Base-by-base conservation (phyloP, 441 rosid genomes). In the Adansonia rubrostipa region DNA sequence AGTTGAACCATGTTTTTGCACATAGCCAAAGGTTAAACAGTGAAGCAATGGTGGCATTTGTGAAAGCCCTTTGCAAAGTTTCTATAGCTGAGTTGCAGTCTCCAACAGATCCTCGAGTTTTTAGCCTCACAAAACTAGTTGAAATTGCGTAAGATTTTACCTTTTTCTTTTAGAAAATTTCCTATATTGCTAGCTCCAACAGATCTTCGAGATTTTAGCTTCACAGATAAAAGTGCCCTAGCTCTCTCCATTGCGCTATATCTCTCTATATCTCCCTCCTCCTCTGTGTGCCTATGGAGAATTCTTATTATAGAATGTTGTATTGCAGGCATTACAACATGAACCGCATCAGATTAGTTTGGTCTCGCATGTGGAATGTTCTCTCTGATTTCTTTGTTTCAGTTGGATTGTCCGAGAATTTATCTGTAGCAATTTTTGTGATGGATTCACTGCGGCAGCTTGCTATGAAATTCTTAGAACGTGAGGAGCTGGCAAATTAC, bases 391-490 rank as follows among this genome's bases (percentile, higher is more conserved):
- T 96, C 85, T 96, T 94, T 86, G 99, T 96, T 72, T 89, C 97
- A 56, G 99, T 96, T 84, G 99, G 99, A 77, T 84, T 96, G 88
- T 94, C 98, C 10, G 98, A 94, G 87, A 96, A 94, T 84, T 97
- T 96, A 56, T 96, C 99, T n/a, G 99, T 96, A 47, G 98, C 99
- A 66, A 96, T 96, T 75, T 96, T 96, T 86, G 99, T 96, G 80
- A 94, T 96, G 99, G 99, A 96, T 87, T 96, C 98, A 45, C 82
- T 96, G 85, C 88, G 98, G 79, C 99, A 94, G 83, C 97, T 96
- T 85, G 92, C 99, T 73, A 94, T 94, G 98, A 96, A 94, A 86
- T 96, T 96, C 83, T 85, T 96, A 84, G 99, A 94, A 86, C 99
- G 99, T 6, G 99, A 96, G 86, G 99, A 96, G 88, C 90, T 96